Conservation (phyloP, 768 basidiomycete genomes). For the Tephrocybe sp. region DNA sequence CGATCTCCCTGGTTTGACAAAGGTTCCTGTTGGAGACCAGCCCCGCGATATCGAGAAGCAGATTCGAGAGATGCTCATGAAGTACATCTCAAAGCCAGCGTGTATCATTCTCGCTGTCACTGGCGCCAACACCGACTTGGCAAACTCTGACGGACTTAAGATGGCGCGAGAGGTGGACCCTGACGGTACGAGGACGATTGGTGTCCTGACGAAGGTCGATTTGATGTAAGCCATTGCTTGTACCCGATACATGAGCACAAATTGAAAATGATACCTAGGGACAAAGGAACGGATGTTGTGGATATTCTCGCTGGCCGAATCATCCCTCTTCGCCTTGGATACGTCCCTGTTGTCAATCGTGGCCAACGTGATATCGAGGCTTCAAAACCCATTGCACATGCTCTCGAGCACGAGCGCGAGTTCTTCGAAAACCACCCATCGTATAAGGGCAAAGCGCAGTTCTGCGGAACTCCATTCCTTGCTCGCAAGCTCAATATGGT, state of each 20-base stretch:
- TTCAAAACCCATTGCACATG: conserved; percentile 79
- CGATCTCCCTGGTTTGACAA: conserved; percentile 94
- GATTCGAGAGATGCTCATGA: conserved; percentile 94
- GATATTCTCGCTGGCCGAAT: conserved; percentile 97
- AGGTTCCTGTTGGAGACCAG: conserved; percentile 95
- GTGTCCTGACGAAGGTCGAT: conserved; percentile 98
- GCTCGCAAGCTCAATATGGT: conserved; percentile 95
- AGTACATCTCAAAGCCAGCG: conserved; percentile 92
- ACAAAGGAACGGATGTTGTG: conserved; percentile 96
- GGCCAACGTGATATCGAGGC: conserved; percentile 96
- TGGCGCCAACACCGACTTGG: conserved; percentile 94
- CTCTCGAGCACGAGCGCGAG: conserved; percentile 85
- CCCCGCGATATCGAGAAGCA: conserved; percentile 97
- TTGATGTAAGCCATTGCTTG: conserved; percentile 70
- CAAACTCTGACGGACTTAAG: conserved; percentile 97
- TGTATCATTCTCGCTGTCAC: conserved; percentile 98
- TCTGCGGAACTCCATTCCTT: conserved; percentile 96
- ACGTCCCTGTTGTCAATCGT: conserved; percentile 98
- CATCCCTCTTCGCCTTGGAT: conserved; percentile 94
- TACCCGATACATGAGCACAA: background rate
- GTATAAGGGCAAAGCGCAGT: conserved; percentile 92
- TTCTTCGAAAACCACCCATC: conserved; percentile 95
- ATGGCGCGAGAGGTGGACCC: conserved; percentile 97
- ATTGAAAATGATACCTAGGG: conserved; percentile 54
- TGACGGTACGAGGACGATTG: conserved; percentile 94